phyloP scores from a whole-genome alignment of 345 rosid species.

The Carallia pectinifolia region DNA sequence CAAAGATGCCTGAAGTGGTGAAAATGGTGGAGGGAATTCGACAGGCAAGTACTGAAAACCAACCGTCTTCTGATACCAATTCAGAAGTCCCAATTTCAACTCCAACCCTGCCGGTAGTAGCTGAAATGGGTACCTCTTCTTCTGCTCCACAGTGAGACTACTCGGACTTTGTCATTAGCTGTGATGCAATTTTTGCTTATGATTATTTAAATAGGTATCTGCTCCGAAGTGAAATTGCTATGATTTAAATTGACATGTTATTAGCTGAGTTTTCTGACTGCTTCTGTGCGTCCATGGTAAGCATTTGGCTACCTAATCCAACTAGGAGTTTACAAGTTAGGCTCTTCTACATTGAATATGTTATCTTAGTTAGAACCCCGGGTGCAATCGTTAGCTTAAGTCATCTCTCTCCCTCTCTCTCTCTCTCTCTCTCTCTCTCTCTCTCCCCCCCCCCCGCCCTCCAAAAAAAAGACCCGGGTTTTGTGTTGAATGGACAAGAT shows the following conservation, averaged over 20 bases:
- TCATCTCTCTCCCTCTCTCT: not conserved
- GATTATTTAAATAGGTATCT: constrained; percentile 1
- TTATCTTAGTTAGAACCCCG: not conserved
- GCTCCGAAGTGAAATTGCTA: too few relatives aligned
- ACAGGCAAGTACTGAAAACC: not conserved
- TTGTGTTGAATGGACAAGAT: too few relatives aligned
- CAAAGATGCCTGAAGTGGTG: constrained; percentile 28
- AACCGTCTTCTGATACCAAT: constrained; percentile 12
- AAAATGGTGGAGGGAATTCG: constrained; percentile 29
- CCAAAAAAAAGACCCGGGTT: too few relatives aligned
- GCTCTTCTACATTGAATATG: constrained; percentile 5
- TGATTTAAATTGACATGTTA: too few relatives aligned
- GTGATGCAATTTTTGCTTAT: not conserved
- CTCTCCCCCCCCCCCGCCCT: too few relatives aligned
- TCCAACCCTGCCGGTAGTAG: not conserved
- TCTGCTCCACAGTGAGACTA: constrained; percentile 7
- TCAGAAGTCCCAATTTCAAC: constrained; percentile 11
- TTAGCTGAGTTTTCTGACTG: constrained; percentile 16
- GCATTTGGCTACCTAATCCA: not conserved
- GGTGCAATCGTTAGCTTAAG: not conserved
- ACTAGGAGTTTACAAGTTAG: constrained; percentile 18
- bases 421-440: not conserved
- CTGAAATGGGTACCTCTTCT: constrained; percentile 3
- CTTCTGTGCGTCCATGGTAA: constrained; percentile 3
- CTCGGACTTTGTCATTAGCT: constrained; percentile 1